These are phyloP conservation scores for Leishmania braziliensis DNA, from an alignment of 208 protist genomes.

Conservation along the genomic window DNA sequence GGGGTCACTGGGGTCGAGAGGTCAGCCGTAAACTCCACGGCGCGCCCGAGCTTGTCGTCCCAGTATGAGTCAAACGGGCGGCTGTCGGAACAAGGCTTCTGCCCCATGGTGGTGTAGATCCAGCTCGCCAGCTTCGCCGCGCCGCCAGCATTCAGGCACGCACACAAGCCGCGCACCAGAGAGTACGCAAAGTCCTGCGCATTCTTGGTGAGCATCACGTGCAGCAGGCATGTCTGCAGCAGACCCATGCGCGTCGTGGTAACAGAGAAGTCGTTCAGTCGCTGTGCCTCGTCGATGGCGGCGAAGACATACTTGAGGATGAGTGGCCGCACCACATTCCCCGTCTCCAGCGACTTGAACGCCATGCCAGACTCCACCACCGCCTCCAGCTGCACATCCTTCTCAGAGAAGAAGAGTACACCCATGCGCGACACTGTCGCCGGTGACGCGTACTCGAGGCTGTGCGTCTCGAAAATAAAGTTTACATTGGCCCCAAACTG, in stretches of 20 bases:
- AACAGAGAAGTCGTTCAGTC: constrained; percentile 76
- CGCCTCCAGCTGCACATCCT: constrained; percentile 90
- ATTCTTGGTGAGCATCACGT: constrained; percentile 58
- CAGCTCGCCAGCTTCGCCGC: constrained; percentile 69
- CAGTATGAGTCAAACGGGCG: constrained; percentile 91
- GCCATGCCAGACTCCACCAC: constrained; percentile 85
- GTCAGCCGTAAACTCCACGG: constrained; percentile 72
- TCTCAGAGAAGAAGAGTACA: constrained; percentile 95
- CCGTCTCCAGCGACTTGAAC: constrained; percentile 39
- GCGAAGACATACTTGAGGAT: constrained; percentile 85
- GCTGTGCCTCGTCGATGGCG: constrained; percentile 71
- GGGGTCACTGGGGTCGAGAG: constrained; percentile 50
- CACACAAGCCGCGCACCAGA: constrained; percentile 66
- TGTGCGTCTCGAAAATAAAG: constrained; percentile 97
- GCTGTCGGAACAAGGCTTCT: constrained; percentile 70
- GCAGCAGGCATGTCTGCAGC: constrained; percentile 82
- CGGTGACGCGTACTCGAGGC: constrained; percentile 98
- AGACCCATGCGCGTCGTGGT: constrained; percentile 92
- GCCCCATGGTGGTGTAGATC: constrained; percentile 82
- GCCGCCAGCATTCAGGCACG: constrained; percentile 50
- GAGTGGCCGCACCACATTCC: constrained; percentile 56
- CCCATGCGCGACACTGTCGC: constrained; percentile 98
- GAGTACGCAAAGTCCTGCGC: constrained; percentile 78
- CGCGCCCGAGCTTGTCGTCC: constrained; percentile 46
- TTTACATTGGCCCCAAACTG: constrained; percentile 96